These are phyloP conservation scores for Raphanus raphanistrum DNA, from an alignment of 345 rosid genomes.

Conservation along the genomic window DNA sequence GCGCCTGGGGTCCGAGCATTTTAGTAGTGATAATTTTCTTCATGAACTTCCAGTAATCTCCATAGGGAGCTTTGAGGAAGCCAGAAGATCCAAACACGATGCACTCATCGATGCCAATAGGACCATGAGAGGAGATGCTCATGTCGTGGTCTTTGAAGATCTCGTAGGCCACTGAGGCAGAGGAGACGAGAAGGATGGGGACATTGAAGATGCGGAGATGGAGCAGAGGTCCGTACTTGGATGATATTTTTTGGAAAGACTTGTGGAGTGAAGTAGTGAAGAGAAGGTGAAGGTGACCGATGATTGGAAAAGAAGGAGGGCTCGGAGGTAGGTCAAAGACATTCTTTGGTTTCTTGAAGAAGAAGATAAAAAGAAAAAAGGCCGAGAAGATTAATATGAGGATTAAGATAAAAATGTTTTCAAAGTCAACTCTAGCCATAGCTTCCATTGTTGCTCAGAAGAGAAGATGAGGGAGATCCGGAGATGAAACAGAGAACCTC, in stretches of 20 bases:
- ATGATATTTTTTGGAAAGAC: not conserved
- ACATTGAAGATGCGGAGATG: conserved; percentile 12
- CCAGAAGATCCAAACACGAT: conserved; percentile 18
- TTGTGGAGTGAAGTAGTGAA: not conserved
- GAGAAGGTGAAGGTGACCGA: conserved; percentile 11
- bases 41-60: conserved; percentile 26
- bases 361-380: not conserved
- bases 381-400: too few relatives aligned
- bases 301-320: conserved; percentile 12
- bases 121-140: not conserved
- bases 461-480: too few relatives aligned
- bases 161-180: conserved; percentile 18
- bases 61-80: conserved; percentile 32
- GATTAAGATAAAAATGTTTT: not conserved
- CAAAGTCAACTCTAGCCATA: not conserved
- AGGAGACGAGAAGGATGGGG: conserved; percentile 5
- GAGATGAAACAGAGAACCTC: not conserved
- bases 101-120: conserved; percentile 5
- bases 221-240: conserved; percentile 17
- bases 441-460: not conserved
- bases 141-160: conserved; percentile 23
- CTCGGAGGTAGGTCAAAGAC: not conserved
- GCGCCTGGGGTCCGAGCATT: not conserved
- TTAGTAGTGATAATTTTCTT: conserved; percentile 34
- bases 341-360: conserved; percentile 18